Evolutionary conservation across 495 filamentous ascomycete genomes (phyloP), one percentile per base, ranked within the genome.

Genomic region (Xylaria sp.): DNA sequence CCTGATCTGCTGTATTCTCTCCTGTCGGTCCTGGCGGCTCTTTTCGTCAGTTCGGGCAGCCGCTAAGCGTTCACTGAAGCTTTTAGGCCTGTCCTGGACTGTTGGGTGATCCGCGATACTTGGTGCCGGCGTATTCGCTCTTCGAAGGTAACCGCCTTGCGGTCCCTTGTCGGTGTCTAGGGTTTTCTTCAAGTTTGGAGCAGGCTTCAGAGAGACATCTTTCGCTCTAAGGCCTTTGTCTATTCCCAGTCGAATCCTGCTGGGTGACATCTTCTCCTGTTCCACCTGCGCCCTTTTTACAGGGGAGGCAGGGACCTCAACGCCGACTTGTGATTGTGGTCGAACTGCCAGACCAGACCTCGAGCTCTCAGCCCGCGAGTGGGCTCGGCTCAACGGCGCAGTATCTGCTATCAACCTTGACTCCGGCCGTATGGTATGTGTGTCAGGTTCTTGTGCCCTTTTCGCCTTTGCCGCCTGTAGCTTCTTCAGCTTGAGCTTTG

Each of bases 281-380:
- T 74, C 40, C 0, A 80, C 70, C 33, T 82, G 81, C 17, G 80
- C 77, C 69, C 87, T 86, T 72, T 84, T 85, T 15, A 90, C 85
- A 2, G 96, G 96, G 6, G 95, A 98, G 0, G 92, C 84, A 0
- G 95, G 93, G 44, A 98, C 92, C 78, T 97, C 88, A 5, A 97
- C 81, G 3, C 82, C 80, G 57, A 82, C 78, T 59, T 83, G 79
- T 11, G 84, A 72, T 35, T 81, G 78, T 41, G 82, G 76, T 41
- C 81, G 74, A 26, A 65, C 70, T 65, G 52, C 72, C 66, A 61
- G 75, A 43, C 61, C 71, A 66, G 61, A 73, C 68, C 48, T 78
- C 17, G 58, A 31, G 3, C 62, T 40, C 0, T 74, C 72, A 29
- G 66, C 40, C 40, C 59, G 61, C 5, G 81, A 46, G 61, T 72